A percentile compares a stretch with the other conserved stretches of the same genome.
Conservation (phyloP, 768 basidiomycete genomes). For the Tubosaeta brunneosetosa region DNA sequence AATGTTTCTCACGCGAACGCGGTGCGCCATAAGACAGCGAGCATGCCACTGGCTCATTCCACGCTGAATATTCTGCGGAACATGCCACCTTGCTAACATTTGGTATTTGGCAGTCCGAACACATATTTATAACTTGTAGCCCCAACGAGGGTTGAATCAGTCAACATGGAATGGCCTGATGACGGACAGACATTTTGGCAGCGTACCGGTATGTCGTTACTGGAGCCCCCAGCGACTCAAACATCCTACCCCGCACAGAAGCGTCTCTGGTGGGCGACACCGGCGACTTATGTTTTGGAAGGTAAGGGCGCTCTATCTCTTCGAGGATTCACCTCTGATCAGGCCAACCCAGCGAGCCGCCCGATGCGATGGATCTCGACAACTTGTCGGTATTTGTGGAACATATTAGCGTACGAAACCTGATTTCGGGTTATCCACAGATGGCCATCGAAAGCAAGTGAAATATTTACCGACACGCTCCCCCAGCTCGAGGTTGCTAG, state of each 20-base stretch:
- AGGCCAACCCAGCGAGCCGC: background rate
- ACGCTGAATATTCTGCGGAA: background rate
- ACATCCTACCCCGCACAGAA: background rate
- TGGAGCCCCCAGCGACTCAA: background rate
- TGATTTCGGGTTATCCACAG: background rate
- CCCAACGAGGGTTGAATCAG: background rate
- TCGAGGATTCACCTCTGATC: background rate
- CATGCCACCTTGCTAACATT: background rate
- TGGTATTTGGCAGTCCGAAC: background rate
- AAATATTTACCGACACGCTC: background rate
- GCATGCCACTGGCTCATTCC: background rate
- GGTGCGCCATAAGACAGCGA: background rate
- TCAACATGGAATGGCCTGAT: background rate
- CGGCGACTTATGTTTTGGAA: background rate
- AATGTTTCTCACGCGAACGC: background rate
- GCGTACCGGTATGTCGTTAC: too few species aligned
- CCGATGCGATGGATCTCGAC: background rate
- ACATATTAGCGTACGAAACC: background rate
- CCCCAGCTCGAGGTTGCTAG: background rate
- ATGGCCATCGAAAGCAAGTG: background rate
- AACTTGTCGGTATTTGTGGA: conserved; percentile 2
- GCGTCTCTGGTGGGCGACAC: background rate
- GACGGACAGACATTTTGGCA: too few species aligned
- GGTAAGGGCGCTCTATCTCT: background rate
- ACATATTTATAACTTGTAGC: background rate